These are phyloP conservation scores for Cyclospora cayetanensis DNA, from an alignment of 169 alveolate genomes.

Conservation along the genomic window DNA sequence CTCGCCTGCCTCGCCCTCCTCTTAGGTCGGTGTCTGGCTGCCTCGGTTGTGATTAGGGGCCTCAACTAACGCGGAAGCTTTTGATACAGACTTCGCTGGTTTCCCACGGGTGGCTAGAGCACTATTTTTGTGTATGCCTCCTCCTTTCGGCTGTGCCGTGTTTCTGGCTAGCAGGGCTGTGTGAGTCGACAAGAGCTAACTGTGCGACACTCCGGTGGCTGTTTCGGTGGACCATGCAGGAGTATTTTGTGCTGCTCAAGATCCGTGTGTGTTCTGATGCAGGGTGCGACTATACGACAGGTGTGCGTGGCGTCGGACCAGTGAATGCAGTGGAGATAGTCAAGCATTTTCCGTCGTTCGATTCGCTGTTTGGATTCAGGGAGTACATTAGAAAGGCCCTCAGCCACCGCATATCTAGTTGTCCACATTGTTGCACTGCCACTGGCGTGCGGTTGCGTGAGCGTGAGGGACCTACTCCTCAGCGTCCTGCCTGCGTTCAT, in stretches of 20 bases:
- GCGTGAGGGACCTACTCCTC: not conserved
- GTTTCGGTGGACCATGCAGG: too few species aligned
- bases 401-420: not conserved
- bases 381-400: slow-evolving; percentile 13
- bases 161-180: too few species aligned
- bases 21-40: slow-evolving; percentile 83
- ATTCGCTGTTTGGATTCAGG: not conserved
- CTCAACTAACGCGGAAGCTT: too few species aligned
- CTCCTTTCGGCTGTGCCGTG: too few species aligned
- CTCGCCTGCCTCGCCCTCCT: slow-evolving; percentile 90
- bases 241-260: too few species aligned
- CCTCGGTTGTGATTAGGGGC: too few species aligned
- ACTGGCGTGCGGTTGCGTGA: not conserved
- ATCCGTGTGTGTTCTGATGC: too few species aligned
- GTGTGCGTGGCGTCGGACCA: slow-evolving; percentile 95
- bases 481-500: not conserved
- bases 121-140: too few species aligned
- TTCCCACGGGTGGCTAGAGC: too few species aligned
- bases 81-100: too few species aligned
- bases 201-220: too few species aligned
- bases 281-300: slow-evolving; percentile 94
- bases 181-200: too few species aligned
- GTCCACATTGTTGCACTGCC: not conserved
- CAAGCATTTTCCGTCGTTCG: slow-evolving; percentile 81
- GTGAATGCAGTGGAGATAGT: slow-evolving; percentile 95